Percentiles rank a stretch among this genome's conserved stretches.
phyloP scores from a whole-genome alignment of 495 filamentous ascomycete genomes.

The Xeromyces bisporus region DNA sequence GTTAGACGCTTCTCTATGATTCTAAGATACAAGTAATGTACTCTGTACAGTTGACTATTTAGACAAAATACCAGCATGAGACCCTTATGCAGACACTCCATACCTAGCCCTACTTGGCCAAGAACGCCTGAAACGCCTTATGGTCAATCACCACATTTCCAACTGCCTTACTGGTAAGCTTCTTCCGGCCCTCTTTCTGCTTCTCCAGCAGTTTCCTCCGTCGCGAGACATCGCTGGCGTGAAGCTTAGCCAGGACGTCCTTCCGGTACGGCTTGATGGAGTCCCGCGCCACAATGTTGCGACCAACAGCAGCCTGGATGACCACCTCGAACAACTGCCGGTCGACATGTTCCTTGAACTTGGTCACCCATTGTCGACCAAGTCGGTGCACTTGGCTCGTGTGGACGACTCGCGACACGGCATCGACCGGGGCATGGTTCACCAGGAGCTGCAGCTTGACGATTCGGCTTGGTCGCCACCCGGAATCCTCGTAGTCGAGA shows the following conservation, averaged over 20 bases:
- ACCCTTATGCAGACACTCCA: too few relatives aligned
- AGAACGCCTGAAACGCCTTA: conserved; percentile 79
- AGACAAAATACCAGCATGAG: background rate
- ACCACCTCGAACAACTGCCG: conserved; percentile 92
- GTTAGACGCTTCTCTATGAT: too few relatives aligned
- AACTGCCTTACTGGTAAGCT: conserved; percentile 46
- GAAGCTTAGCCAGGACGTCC: conserved; percentile 83
- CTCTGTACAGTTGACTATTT: background rate
- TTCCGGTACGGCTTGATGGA: conserved; percentile 95
- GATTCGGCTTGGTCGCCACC: conserved; percentile 61
- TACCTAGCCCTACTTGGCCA: conserved; percentile 40
- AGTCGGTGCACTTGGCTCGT: conserved; percentile 55
- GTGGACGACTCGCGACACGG: conserved; percentile 81
- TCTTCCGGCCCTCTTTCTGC: conserved; percentile 93
- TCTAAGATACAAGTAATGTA: background rate
- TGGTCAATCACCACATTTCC: conserved; percentile 84
- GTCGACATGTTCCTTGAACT: conserved; percentile 94
- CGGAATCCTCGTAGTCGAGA: conserved; percentile 90
- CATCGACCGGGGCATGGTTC: conserved; percentile 85
- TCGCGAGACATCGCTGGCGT: conserved; percentile 72
- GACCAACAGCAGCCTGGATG: conserved; percentile 81
- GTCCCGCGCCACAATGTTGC: conserved; percentile 73
- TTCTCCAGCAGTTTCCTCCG: conserved; percentile 82
- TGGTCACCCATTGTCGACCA: conserved; percentile 75
- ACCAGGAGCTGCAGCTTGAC: conserved; percentile 86